Conservation (phyloP, 2,329 filamentous ascomycete species). For the Capronia epimyces region DNA sequence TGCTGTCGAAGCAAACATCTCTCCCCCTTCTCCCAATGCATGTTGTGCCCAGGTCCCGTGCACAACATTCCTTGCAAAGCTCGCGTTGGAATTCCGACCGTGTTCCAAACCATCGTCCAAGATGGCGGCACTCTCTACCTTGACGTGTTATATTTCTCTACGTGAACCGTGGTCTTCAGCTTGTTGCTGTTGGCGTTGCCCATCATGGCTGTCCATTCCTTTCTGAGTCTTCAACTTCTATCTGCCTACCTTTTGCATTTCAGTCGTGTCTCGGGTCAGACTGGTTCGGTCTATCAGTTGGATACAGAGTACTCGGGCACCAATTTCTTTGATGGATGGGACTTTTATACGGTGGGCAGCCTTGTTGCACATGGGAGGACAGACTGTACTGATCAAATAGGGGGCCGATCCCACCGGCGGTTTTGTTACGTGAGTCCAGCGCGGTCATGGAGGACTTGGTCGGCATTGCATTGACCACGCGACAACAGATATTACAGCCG, state of each 20-base stretch:
- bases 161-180: slow-evolving; percentile 5
- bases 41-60: slow-evolving; percentile 14
- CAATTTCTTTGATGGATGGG: slow-evolving; percentile 39
- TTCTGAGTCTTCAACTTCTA: slow-evolving; percentile 6
- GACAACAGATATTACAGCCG: slow-evolving; percentile 32
- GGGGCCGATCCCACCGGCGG: slow-evolving; percentile 36
- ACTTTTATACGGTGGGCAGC: slow-evolving; percentile 34
- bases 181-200: too few relatives aligned
- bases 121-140: slow-evolving; percentile 5
- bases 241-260: slow-evolving; percentile 16
- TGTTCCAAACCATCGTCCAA: neutral
- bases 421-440: slow-evolving; percentile 33
- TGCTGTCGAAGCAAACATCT: neutral
- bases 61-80: slow-evolving; percentile 19
- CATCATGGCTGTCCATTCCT: slow-evolving; percentile 21
- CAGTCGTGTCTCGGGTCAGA: slow-evolving; percentile 15
- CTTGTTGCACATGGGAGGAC: neutral
- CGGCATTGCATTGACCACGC: slow-evolving; percentile 9
- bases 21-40: slow-evolving; percentile 1
- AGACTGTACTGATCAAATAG: slow-evolving; percentile 10
- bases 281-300: slow-evolving; percentile 22
- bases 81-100: slow-evolving; percentile 19
- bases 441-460: neutral
- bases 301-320: slow-evolving; percentile 31
- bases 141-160: slow-evolving; percentile 2